Conservation (phyloP, 306 rosid species). For the Pyrus bretschneideri region DNA sequence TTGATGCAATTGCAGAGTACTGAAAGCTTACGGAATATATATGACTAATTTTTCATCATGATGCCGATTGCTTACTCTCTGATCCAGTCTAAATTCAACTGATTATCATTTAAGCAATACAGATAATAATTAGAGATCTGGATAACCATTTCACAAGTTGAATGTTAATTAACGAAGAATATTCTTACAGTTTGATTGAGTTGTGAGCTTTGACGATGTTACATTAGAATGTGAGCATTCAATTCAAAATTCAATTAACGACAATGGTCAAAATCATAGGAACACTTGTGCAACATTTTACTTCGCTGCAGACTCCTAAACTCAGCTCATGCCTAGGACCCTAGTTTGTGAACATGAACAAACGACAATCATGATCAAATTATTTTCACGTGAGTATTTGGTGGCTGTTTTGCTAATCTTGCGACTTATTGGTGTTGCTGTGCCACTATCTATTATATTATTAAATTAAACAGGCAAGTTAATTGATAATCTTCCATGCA, state of each 20-base stretch:
- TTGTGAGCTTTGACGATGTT: too few relatives aligned
- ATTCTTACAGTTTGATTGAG: too few relatives aligned
- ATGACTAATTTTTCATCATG: background rate
- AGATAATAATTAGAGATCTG: background rate
- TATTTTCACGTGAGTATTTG: conserved; percentile 10
- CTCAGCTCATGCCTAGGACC: background rate
- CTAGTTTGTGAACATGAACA: background rate
- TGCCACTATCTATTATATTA: background rate
- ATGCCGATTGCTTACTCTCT: too few relatives aligned
- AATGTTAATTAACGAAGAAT: too few relatives aligned
- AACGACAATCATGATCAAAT: background rate
- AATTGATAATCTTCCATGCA: background rate
- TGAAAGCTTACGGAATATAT: background rate
- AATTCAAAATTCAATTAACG: too few relatives aligned
- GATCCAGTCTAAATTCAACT: background rate
- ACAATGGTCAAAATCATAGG: background rate
- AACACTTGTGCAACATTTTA: background rate
- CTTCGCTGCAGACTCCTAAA: too few relatives aligned
- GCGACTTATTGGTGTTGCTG: background rate
- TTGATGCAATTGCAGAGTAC: background rate
- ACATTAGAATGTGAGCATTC: too few relatives aligned
- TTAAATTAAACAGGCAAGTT: background rate
- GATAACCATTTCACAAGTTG: background rate
- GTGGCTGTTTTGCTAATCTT: conserved; percentile 6
- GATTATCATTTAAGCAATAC: background rate